Evolutionary conservation across 805 yeast species (phyloP), one percentile per base, ranked within the genome.

Genomic region (Teunomyces tritomae): DNA sequence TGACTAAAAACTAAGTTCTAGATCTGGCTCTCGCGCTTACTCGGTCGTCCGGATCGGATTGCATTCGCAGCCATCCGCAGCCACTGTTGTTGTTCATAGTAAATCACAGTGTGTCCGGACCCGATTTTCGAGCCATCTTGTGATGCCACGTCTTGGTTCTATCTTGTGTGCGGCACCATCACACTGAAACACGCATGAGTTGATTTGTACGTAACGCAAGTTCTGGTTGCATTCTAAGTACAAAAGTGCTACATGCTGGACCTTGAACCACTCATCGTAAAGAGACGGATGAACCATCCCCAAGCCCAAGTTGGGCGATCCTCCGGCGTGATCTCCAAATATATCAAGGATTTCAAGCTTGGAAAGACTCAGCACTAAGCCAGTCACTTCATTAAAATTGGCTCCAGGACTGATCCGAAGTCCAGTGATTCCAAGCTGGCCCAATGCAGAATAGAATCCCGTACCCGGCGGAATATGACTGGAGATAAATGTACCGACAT

Each of bases 181-280:
- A 49, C 66, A 60, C 51, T 77, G 77, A 62, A 80, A 82, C 11
- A 81, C 55, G 52, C 79, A 76, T 29, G 67, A 64, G 57, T 80
- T 78, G 34, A 82, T 72, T 49, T 79, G 68, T 14, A 81, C 67
- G 52, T 76, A 80, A 43, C 57, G 44, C 28, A 82, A 53, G 1
- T 45, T 32, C 0, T 32, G 33, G 49, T 66, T 71, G 8, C 55
- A 47, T 16, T 65, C 50, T 28, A 65, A 54, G 46, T 77, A 71
- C 5, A 68, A 63, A 35, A 64, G 50, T 1, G 84, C 85, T 6
- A 78, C 73, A 52, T 78, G 82, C 53, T 78, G 81, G 2, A 80
- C 79, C 47, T 78, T 69, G 50, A 71, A 70, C 85, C 85, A 80
- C 49, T 76, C 78, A 57, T 81, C 85, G 56, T 71, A 73, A 3